Evolutionary conservation across 2,329 filamentous ascomycete genomes (phyloP).

Genomic region (Aspergillus arachidicola): DNA sequence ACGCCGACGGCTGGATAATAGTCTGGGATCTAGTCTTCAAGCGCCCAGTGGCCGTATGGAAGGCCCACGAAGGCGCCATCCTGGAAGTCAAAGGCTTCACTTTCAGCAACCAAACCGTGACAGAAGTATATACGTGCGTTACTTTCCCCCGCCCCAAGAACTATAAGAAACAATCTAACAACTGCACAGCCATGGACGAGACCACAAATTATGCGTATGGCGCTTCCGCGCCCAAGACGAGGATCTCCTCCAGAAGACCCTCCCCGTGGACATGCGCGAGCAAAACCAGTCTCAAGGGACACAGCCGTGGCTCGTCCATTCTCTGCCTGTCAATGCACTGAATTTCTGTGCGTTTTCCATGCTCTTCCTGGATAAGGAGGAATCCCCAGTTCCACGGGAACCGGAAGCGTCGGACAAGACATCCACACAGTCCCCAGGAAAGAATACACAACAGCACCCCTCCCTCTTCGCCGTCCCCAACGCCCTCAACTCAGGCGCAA

Average conservation of each 20-base stretch:
- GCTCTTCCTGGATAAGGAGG: slow-evolving; percentile 23
- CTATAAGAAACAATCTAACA: slow-evolving; percentile 13
- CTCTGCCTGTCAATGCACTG: slow-evolving; percentile 84
- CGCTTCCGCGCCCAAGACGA: slow-evolving; percentile 67
- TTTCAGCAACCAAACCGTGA: slow-evolving; percentile 54
- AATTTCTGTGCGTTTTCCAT: slow-evolving; percentile 77
- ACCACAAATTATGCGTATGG: slow-evolving; percentile 87
- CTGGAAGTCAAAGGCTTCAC: slow-evolving; percentile 74
- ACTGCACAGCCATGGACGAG: slow-evolving; percentile 76
- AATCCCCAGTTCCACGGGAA: no score
- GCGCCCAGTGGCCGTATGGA: slow-evolving; percentile 82
- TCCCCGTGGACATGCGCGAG: slow-evolving; percentile 68
- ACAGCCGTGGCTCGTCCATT: slow-evolving; percentile 79
- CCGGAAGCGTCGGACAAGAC: no score
- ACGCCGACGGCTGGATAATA: slow-evolving; percentile 86
- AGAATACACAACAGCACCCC: neutral
- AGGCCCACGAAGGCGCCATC: slow-evolving; percentile 76
- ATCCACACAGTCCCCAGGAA: neutral
- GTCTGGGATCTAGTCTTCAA: slow-evolving; percentile 84
- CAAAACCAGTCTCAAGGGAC: slow-evolving; percentile 35
- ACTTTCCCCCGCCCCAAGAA: neutral
- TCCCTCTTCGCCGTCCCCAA: slow-evolving; percentile 77
- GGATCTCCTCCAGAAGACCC: slow-evolving; percentile 59
- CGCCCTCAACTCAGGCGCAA: slow-evolving; percentile 70
- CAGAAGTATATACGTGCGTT: slow-evolving; percentile 80